Evolutionary conservation across 257 asterid genomes (phyloP), one percentile per base, ranked within the genome.

Genomic region (Salvia rosmarinus): DNA sequence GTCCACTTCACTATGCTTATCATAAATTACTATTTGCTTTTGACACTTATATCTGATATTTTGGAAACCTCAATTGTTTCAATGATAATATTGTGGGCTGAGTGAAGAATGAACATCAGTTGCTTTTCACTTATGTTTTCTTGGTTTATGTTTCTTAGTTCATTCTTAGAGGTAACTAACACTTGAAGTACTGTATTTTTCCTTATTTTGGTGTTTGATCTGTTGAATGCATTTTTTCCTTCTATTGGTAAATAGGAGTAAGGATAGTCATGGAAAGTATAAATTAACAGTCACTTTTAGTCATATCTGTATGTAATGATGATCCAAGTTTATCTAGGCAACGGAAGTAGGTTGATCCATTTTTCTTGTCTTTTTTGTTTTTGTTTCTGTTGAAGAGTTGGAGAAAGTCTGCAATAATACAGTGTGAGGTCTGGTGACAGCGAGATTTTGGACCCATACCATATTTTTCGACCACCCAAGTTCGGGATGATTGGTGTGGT

Each of bases 11-110:
- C 42, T 37, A 28, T 28, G 42, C 42, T 37, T 37, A 37, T 37
- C 9, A 37, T 34, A 37, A 37, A 37, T 37, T 49, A 17, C 9
- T 49, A 17, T 49, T 49, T 49, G 25, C 9, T 17, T 17, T 23
- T 16, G 21, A 49, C 56, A 17, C 56, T 49, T 49, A 6, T 16
- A 49, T 16, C 56, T 49, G 20, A 49, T 49, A 49, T 2, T 49
- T 49, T 7, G 5, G 6, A 13, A 14, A 47, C n/a, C 4, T 6
- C 56, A 49, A 49, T 12, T 37, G 19, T 17, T 17, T 49, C 56
- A n/a, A 16, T 49, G 56, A 49, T 49, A 49, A 16, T 55, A 55
- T 23, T 25, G 62, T 55, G 62, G 62, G 62, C 14, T 34, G 46
- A 32, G 65, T 32, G n/a, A n/a, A n/a, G 56, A 32, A 32, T 35